phyloP scores from a whole-genome alignment of 768 basidiomycete species.

The Gautieria morchelliformis region DNA sequence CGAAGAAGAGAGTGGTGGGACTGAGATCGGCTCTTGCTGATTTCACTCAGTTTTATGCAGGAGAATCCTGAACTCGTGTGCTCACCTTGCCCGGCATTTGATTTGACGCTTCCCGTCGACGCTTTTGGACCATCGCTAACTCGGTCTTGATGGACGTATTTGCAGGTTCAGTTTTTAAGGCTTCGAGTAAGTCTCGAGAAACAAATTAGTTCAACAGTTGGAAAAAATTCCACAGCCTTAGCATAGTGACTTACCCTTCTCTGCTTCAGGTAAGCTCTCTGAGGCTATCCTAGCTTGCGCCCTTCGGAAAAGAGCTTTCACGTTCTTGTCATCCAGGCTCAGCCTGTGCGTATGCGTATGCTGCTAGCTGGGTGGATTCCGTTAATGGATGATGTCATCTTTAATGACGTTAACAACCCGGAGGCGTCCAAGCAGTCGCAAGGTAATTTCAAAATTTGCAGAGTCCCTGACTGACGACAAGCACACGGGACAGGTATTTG shows the following conservation, averaged over 20 bases:
- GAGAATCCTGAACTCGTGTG: not conserved
- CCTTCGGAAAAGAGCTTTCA: constrained; percentile 74
- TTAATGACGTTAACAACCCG: no score
- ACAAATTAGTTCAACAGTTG: not conserved
- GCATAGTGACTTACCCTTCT: constrained; percentile 39
- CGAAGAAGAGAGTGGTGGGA: constrained; percentile 11
- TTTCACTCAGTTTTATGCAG: not conserved
- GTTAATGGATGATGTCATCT: no score
- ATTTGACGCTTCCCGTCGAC: constrained; percentile 20
- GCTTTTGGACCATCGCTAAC: constrained; percentile 39
- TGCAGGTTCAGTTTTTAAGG: constrained; percentile 50
- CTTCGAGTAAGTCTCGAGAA: constrained; percentile 48
- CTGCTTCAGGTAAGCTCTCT: constrained; percentile 47
- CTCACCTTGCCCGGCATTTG: constrained; percentile 22
- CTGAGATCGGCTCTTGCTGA: constrained; percentile 10
- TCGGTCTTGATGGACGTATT: constrained; percentile 60
- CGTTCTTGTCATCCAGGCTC: constrained; percentile 43
- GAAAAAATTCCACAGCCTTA: not conserved
- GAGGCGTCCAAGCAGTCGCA: no score
- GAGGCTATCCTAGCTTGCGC: constrained; percentile 60
- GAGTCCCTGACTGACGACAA: no score
- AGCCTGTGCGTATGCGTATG: no score
- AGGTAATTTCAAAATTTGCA: no score
- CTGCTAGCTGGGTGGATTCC: no score
- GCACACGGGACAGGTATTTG: no score